Evolutionary conservation across 345 rosid genomes (phyloP).

Genomic region (Syzygium oleosum): DNA sequence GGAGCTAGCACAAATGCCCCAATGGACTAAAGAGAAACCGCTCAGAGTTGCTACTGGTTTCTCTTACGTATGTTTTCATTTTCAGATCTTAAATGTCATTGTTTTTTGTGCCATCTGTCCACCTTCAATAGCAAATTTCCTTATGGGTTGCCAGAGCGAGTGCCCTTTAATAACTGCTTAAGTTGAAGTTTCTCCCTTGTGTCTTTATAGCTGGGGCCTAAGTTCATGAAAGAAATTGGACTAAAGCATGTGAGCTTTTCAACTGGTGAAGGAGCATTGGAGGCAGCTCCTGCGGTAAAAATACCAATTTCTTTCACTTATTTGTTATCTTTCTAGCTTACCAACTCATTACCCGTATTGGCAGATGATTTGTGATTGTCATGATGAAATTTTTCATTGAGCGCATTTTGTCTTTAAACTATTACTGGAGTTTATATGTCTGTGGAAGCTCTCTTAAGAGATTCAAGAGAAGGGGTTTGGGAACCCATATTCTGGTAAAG

Average conservation of each 20-base stretch:
- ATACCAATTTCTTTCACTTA: background rate
- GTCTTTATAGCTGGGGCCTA: conserved; percentile 68
- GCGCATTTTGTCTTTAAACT: background rate
- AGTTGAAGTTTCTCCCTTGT: background rate
- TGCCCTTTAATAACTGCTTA: background rate
- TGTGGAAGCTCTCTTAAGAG: background rate
- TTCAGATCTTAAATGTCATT: background rate
- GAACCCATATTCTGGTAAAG: background rate
- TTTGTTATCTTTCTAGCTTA: background rate
- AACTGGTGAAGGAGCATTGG: conserved; percentile 96
- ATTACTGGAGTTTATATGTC: background rate
- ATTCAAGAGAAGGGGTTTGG: background rate
- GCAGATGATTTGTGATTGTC: background rate
- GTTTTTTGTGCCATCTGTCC: background rate
- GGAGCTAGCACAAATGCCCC: conserved; percentile 84
- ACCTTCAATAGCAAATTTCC: background rate
- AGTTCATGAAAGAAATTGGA: conserved; percentile 80
- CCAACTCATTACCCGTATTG: background rate
- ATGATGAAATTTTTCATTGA: background rate
- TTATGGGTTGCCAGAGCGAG: background rate
- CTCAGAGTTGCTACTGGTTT: conserved; percentile 92
- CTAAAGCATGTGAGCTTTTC: conserved; percentile 72
- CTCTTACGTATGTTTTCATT: conserved; percentile 49
- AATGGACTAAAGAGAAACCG: conserved; percentile 83
- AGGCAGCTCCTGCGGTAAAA: conserved; percentile 98